Evolutionary conservation across 306 rosid genomes (phyloP).

Genomic region (Rosa lucieae): DNA sequence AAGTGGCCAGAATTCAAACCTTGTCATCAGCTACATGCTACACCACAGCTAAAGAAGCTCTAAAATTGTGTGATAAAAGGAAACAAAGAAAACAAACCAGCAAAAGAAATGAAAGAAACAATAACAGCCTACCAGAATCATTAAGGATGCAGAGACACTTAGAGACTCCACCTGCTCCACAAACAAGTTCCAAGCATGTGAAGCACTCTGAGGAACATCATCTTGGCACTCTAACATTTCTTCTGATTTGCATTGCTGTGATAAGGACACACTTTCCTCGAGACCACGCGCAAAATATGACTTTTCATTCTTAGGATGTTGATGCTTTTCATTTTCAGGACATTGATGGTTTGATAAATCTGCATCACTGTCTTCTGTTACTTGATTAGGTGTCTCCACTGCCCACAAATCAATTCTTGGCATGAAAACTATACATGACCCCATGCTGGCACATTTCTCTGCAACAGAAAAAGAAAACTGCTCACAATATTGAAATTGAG

Average conservation of each 20-base stretch:
- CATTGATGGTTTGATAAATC: constrained; percentile 33
- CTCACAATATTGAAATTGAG: neutral
- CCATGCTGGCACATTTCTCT: constrained; percentile 74
- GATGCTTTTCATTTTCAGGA: constrained; percentile 29
- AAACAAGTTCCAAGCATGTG: constrained; percentile 82
- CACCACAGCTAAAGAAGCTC: neutral
- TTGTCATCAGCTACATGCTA: neutral
- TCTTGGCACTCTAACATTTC: constrained; percentile 33
- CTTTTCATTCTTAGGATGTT: constrained; percentile 29
- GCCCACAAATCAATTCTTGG: constrained; percentile 98
- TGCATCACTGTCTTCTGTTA: constrained; percentile 44
- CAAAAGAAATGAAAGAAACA: constrained; percentile 21
- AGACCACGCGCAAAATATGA: constrained; percentile 30
- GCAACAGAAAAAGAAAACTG: constrained; percentile 36
- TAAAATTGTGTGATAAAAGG: neutral
- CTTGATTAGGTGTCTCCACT: constrained; percentile 47
- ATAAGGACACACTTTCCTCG: constrained; percentile 36
- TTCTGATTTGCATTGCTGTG: constrained; percentile 37
- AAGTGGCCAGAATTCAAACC: neutral
- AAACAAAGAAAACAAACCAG: neutral
- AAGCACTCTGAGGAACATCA: constrained; percentile 37
- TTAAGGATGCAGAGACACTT: constrained; percentile 66
- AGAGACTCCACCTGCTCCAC: constrained; percentile 84
- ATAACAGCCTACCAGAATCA: constrained; percentile 64
- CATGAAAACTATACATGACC: constrained; percentile 71